phyloP scores from a whole-genome alignment of 2,329 filamentous ascomycete genomes.

The Phialophora macrospora region DNA sequence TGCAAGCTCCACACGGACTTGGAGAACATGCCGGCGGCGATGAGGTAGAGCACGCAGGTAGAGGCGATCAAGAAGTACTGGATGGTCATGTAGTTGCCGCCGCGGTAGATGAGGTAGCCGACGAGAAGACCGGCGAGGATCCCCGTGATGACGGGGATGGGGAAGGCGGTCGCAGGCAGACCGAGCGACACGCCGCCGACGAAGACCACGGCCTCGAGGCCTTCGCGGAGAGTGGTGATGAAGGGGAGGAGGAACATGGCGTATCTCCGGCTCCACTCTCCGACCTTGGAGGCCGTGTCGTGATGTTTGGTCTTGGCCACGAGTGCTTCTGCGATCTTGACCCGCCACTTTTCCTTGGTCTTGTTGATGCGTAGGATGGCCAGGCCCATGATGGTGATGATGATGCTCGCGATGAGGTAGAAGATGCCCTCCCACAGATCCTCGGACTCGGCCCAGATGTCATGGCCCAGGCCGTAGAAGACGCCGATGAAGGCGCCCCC shows the following conservation, averaged over 20 bases:
- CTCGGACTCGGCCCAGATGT: constrained; percentile 71
- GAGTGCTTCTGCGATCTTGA: constrained; percentile 75
- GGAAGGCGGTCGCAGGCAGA: constrained; percentile 75
- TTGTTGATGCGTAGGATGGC: constrained; percentile 81
- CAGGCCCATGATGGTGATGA: constrained; percentile 81
- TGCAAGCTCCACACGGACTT: constrained; percentile 78
- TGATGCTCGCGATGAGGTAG: constrained; percentile 72
- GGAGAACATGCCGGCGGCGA: constrained; percentile 81
- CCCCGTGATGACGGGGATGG: constrained; percentile 77
- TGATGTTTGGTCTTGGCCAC: constrained; percentile 58
- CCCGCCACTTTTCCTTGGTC: constrained; percentile 81
- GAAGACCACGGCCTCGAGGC: constrained; percentile 84
- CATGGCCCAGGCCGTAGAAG: constrained; percentile 71
- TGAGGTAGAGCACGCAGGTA: constrained; percentile 81
- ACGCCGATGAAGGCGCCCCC: constrained; percentile 71
- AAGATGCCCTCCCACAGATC: constrained; percentile 83
- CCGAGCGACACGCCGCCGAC: constrained; percentile 81
- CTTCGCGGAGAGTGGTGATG: constrained; percentile 81
- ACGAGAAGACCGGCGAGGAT: constrained; percentile 68
- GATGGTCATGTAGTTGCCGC: constrained; percentile 65
- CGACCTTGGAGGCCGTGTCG: constrained; percentile 48
- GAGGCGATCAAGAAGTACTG: constrained; percentile 79
- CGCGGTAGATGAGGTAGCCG: constrained; percentile 79
- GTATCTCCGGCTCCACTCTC: constrained; percentile 70
- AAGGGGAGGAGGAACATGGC: constrained; percentile 86